Evolutionary conservation across 176 grass and related monocot genomes (phyloP), one percentile per base, ranked within the genome.

Genomic region (Cenchrus fungigraminus): DNA sequence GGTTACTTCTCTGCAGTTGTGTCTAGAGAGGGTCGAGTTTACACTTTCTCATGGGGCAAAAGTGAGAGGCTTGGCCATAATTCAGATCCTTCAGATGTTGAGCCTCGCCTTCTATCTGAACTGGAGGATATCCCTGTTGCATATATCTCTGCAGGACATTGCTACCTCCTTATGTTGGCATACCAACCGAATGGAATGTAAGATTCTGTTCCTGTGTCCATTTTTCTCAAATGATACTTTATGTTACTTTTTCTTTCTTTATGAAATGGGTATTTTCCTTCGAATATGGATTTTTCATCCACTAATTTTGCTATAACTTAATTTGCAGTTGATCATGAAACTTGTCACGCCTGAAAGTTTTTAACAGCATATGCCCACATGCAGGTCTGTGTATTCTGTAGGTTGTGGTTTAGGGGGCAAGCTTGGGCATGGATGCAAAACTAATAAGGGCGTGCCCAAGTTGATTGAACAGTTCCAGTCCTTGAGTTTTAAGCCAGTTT

Each of bases 331-430:
- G 45, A 74, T 50, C 17, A 52, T 12, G 19, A 64, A 22, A 37
- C 10, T 52, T 45, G 51, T 42, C 10, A 11, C 52, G 59, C 13
- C 31, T 52, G 5, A 7, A 40, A 10, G 47, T 54, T 34, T 37
- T 74, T 52, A 74, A 74, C 12, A 51, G 19, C 9, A 12, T 4
- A 56, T 56, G 6, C 15, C 1, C 12, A 89, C 65, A 20, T 85
- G 68, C 90, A 95, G 93, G 93, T 90, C 90, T 52, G 93, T 95
- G n/a, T 95, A 95, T 63, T 92, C 93, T 58, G 65, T 95, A 32
- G 93, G 93, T 14, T 95, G 93, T 88, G 93, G 93, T 67, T 81
- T 92, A 78, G 93, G 93, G 64, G 93, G 93, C 55, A 95, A 95
- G 71, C 93, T 92, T 78, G 93, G 93, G 52, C 90, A 95, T 74